Conservation (phyloP, 257 asterid species). For the Petunia secreta region DNA sequence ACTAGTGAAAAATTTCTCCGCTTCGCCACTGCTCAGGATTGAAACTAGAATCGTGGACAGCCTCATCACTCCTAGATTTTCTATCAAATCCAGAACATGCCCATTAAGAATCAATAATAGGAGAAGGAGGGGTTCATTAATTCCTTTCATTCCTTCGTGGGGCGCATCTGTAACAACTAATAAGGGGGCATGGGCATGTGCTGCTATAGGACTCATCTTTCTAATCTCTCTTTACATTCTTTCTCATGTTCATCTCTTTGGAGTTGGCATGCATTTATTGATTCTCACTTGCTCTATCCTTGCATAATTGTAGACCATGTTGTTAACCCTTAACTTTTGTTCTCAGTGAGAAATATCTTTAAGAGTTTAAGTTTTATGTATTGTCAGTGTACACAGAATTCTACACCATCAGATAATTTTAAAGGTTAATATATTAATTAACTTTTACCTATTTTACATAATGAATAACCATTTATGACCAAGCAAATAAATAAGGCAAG, state of each 20-base stretch:
- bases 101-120: not conserved
- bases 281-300: not conserved
- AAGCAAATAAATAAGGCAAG: no score
- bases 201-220: conserved; percentile 1
- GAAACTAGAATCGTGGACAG: conserved; percentile 9
- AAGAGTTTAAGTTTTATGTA: no score
- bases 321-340: no score
- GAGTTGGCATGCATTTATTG: conserved; percentile 15
- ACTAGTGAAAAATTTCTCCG: no score
- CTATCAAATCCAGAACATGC: not conserved
- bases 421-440: no score
- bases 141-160: not conserved
- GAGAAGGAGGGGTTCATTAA: not conserved
- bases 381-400: no score
- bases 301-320: conserved; percentile 5
- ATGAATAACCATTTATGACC: no score
- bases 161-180: conserved; percentile 22
- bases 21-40: no score
- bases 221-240: not conserved
- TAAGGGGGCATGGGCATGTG: conserved; percentile 25
- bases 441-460: no score
- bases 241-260: conserved; percentile 19
- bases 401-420: no score
- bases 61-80: not conserved
- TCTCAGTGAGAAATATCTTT: no score